Percentiles rank a stretch among this genome's conserved stretches.
Evolutionary conservation across 2,329 filamentous ascomycete genomes (phyloP).

Genomic region (Onygenales sp.): DNA sequence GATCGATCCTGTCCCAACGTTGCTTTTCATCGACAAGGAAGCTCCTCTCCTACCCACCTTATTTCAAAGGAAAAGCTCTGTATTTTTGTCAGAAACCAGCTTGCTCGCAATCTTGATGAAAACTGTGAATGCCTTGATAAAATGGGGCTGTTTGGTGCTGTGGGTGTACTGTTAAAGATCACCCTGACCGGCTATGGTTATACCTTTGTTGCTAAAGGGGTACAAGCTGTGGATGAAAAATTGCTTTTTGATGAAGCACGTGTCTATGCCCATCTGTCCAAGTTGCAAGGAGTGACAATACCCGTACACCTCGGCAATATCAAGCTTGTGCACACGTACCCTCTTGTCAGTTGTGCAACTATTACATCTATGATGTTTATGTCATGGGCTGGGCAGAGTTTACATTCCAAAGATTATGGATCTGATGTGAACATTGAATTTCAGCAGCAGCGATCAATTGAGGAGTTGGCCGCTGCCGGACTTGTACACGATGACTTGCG

Average conservation of each 20-base stretch:
- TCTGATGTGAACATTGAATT: neutral
- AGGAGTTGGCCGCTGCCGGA: neutral
- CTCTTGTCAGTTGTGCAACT: neutral
- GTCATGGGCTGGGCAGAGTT: constrained; percentile 1
- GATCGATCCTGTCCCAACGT: neutral
- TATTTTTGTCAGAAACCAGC: neutral
- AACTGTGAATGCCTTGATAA: neutral
- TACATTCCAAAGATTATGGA: neutral
- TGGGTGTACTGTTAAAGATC: constrained; percentile 3
- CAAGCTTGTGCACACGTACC: neutral
- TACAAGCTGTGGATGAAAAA: neutral
- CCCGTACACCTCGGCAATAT: constrained; percentile 1
- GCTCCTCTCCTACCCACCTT: neutral
- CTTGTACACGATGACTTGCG: neutral
- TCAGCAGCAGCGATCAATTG: neutral
- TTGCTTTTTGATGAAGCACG: neutral
- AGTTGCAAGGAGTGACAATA: neutral
- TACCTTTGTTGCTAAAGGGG: constrained; percentile 2
- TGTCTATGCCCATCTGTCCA: neutral
- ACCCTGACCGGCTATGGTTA: constrained; percentile 1
- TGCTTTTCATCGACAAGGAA: neutral
- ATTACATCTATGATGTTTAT: constrained; percentile 4
- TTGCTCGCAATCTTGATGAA: neutral
- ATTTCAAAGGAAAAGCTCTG: neutral
- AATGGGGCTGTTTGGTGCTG: neutral